Conservation (phyloP, 2,329 filamentous ascomycete genomes). For the Cordyceps fumosorosea region DNA sequence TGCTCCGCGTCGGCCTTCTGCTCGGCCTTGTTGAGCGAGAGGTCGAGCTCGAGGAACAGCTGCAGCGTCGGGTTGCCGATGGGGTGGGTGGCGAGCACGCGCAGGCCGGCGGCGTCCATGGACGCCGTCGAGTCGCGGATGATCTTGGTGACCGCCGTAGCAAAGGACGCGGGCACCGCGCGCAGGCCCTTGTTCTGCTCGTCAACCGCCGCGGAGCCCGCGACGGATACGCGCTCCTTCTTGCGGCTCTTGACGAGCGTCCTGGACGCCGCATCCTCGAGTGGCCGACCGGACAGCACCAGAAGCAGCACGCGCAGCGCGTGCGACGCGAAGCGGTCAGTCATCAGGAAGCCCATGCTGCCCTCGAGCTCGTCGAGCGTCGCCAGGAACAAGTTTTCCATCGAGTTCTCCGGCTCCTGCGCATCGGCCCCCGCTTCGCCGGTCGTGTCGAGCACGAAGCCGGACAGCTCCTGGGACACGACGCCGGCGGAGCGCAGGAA, state of each 20-base stretch:
- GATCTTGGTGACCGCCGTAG: slow-evolving; percentile 70
- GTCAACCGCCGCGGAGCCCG: slow-evolving; percentile 44
- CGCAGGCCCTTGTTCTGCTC: slow-evolving; percentile 39
- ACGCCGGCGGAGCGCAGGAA: slow-evolving; percentile 77
- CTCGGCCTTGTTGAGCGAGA: slow-evolving; percentile 61
- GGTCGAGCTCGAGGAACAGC: slow-evolving; percentile 78
- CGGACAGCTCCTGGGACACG: slow-evolving; percentile 66
- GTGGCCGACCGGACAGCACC: slow-evolving; percentile 74
- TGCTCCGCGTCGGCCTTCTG: slow-evolving; percentile 32
- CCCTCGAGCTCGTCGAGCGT: slow-evolving; percentile 84
- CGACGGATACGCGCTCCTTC: slow-evolving; percentile 74
- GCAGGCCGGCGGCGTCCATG: slow-evolving; percentile 72
- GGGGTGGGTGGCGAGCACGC: slow-evolving; percentile 79
- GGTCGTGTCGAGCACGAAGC: slow-evolving; percentile 35
- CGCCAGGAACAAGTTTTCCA: slow-evolving; percentile 80
- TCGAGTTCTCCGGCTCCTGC: slow-evolving; percentile 49
- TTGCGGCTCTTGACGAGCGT: slow-evolving; percentile 83
- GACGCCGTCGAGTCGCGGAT: slow-evolving; percentile 68
- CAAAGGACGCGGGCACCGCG: slow-evolving; percentile 73
- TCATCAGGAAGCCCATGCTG: slow-evolving; percentile 75
- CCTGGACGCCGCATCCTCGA: slow-evolving; percentile 62
- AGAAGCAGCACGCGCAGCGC: slow-evolving; percentile 79
- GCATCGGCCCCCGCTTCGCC: slow-evolving; percentile 36
- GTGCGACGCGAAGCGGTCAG: slow-evolving; percentile 85
- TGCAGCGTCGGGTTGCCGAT: slow-evolving; percentile 93